These are phyloP conservation scores for Colletotrichum shisoi DNA, from an alignment of 2,329 filamentous ascomycete species.

Conservation along the genomic window DNA sequence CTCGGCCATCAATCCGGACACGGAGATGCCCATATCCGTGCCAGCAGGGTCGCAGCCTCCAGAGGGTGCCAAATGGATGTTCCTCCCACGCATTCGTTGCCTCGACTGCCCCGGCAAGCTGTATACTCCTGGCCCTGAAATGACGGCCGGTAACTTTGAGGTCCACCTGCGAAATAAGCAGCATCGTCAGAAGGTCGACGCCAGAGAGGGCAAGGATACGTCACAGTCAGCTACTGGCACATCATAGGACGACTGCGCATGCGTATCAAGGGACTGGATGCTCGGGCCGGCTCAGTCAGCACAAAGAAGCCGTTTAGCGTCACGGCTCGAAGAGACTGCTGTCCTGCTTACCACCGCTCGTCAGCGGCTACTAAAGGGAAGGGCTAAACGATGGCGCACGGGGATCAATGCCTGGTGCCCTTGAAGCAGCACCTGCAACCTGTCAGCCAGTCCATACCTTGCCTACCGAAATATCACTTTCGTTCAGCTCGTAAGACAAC, in stretches of 20 bases:
- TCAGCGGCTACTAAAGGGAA: background rate
- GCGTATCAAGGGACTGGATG: background rate
- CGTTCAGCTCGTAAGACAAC: background rate
- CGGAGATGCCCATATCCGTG: constrained; percentile 68
- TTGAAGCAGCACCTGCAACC: background rate
- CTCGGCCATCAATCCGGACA: constrained; percentile 77
- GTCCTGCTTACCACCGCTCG: background rate
- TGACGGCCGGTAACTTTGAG: constrained; percentile 88
- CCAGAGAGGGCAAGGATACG: constrained; percentile 45
- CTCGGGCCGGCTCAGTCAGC: background rate
- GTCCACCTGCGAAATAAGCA: constrained; percentile 86
- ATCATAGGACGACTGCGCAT: constrained; percentile 1
- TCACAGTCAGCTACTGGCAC: constrained; percentile 26
- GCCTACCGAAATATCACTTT: background rate
- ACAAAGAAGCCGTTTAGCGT: constrained; percentile 12
- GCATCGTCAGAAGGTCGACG: constrained; percentile 74
- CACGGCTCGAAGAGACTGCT: no score
- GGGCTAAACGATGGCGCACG: no score
- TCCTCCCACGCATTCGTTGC: constrained; percentile 87
- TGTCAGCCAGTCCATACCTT: background rate
- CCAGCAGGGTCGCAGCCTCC: constrained; percentile 60
- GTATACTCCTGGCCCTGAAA: constrained; percentile 88
- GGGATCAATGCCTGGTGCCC: background rate
- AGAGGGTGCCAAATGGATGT: constrained; percentile 77
- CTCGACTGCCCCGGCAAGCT: constrained; percentile 92